Evolutionary conservation across 2,329 filamentous ascomycete species (phyloP).

Genomic region (Neoscytalidium dimidiatum): DNA sequence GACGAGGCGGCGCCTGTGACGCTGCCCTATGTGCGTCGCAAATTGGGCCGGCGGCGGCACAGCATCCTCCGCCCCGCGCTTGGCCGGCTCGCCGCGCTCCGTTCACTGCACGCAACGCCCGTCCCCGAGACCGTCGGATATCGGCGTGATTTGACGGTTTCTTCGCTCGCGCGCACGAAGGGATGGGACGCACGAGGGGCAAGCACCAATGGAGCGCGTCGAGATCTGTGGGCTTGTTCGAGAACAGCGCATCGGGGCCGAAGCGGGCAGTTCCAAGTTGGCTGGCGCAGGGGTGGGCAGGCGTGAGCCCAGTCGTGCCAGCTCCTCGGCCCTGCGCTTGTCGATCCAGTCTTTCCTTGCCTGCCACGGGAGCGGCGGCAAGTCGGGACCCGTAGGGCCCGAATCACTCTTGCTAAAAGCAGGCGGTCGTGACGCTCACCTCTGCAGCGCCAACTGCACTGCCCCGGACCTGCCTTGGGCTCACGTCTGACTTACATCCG

Average conservation of each 20-base stretch:
- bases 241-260: slow-evolving; percentile 6
- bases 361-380: slow-evolving; percentile 5
- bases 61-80: slow-evolving; percentile 8
- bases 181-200: background rate
- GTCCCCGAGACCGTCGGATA: background rate
- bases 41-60: slow-evolving; percentile 8
- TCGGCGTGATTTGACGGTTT: background rate
- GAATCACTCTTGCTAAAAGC: slow-evolving; percentile 5
- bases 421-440: slow-evolving; percentile 8
- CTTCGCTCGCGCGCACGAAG: background rate
- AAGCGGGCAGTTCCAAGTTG: background rate
- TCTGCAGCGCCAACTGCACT: background rate
- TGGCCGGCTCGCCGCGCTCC: slow-evolving; percentile 7
- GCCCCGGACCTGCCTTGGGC: background rate
- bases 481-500: background rate
- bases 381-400: background rate
- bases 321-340: slow-evolving; percentile 13
- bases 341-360: slow-evolving; percentile 11
- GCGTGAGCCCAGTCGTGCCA: slow-evolving; percentile 6
- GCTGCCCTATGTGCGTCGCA: background rate
- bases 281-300: background rate
- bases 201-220: background rate
- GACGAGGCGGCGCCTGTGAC: background rate
- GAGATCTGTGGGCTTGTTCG: background rate
- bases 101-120: background rate